phyloP scores from a whole-genome alignment of 2,329 filamentous ascomycete genomes.

The Exophiala sp. region DNA sequence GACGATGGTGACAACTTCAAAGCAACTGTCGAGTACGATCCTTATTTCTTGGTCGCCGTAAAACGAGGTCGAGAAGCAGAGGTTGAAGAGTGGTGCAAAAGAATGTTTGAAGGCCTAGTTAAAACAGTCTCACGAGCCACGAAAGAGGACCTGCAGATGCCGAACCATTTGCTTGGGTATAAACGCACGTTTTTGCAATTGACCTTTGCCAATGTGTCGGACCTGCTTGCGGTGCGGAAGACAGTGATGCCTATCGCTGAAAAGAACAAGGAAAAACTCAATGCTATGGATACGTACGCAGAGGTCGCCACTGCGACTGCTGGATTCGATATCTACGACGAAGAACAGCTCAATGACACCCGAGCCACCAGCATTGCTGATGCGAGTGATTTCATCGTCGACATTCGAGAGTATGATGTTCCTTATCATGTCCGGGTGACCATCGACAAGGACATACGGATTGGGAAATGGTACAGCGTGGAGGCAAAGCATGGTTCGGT shows the following conservation, averaged over 20 bases:
- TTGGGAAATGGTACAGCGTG: slow-evolving; percentile 95
- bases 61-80: slow-evolving; percentile 85
- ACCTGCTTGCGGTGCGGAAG: slow-evolving; percentile 79
- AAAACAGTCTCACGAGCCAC: slow-evolving; percentile 74
- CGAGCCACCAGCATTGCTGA: slow-evolving; percentile 75
- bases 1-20: slow-evolving; percentile 90
- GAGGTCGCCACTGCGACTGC: slow-evolving; percentile 82
- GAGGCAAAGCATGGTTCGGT: slow-evolving; percentile 89
- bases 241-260: slow-evolving; percentile 87
- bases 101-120: slow-evolving; percentile 74
- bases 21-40: slow-evolving; percentile 91
- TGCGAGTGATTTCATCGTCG: slow-evolving; percentile 94
- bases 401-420: slow-evolving; percentile 98
- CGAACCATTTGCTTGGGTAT: slow-evolving; percentile 92
- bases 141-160: slow-evolving; percentile 92
- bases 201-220: slow-evolving; percentile 79
- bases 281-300: slow-evolving; percentile 96
- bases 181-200: slow-evolving; percentile 83
- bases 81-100: slow-evolving; percentile 90
- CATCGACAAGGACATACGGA: slow-evolving; percentile 94
- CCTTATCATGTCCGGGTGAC: slow-evolving; percentile 98
- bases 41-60: slow-evolving; percentile 90
- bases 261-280: slow-evolving; percentile 94
- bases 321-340: slow-evolving; percentile 93
- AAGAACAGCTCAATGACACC: slow-evolving; percentile 78